A percentile compares a stretch with the other conserved stretches of the same genome.
Evolutionary conservation across 345 rosid species (phyloP).

Genomic region (Mallotus nudiflorus): DNA sequence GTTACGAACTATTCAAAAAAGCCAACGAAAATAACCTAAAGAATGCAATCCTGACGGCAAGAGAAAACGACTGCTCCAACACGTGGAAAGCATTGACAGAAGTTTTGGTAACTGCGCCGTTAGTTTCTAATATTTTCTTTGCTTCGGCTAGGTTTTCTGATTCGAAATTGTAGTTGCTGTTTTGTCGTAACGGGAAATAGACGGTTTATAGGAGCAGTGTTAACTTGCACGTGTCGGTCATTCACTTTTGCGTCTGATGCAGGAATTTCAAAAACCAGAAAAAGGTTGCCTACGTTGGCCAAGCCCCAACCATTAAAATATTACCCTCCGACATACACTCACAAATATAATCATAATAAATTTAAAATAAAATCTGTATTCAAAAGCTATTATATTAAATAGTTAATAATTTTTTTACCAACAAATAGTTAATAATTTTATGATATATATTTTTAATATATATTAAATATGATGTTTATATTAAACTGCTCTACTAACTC

Average conservation of each 20-base stretch:
- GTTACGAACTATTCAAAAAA: conserved; percentile 43
- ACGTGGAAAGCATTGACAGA: conserved; percentile 43
- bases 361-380: too few species aligned
- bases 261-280: conserved; percentile 31
- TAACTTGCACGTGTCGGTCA: conserved; percentile 35
- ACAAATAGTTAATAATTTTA: too few species aligned
- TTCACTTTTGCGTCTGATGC: conserved; percentile 18
- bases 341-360: too few species aligned
- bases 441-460: too few species aligned
- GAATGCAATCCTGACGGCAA: conserved; percentile 25
- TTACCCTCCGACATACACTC: too few species aligned
- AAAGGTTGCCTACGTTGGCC: conserved; percentile 38
- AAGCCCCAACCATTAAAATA: conserved; percentile 43
- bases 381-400: too few species aligned
- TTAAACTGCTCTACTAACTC: too few species aligned
- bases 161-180: conserved; percentile 43
- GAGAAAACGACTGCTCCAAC: conserved; percentile 14
- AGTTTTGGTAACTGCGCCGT: conserved; percentile 34
- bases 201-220: conserved; percentile 23
- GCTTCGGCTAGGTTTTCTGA: conserved; percentile 27
- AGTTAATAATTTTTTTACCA: too few species aligned
- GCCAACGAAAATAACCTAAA: conserved; percentile 25
- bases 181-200: conserved; percentile 20
- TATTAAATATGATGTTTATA: too few species aligned
- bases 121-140: conserved; percentile 8